Evolutionary conservation across 345 rosid species (phyloP).

Genomic region (Alliaria petiolata): DNA sequence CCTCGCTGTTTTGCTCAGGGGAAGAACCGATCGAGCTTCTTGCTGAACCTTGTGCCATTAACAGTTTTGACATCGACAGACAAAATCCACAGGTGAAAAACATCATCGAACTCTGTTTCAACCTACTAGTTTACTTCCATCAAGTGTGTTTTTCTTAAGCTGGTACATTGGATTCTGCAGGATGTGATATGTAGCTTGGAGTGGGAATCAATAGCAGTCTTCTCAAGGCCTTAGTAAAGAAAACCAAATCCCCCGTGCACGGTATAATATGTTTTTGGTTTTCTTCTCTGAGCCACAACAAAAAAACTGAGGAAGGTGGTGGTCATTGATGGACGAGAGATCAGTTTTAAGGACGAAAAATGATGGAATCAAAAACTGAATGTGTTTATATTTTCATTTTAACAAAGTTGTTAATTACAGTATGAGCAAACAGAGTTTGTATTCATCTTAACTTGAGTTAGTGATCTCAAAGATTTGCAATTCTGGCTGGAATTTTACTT

Average conservation of each 20-base stretch:
- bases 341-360: not conserved
- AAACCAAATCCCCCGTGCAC: not conserved
- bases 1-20: conserved; percentile 35
- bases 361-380: not conserved
- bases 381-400: conserved; percentile 19
- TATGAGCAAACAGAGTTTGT: not conserved
- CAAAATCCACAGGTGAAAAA: conserved; percentile 65
- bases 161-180: conserved; percentile 34
- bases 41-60: conserved; percentile 90
- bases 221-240: conserved; percentile 48
- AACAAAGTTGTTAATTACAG: not conserved
- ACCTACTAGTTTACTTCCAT: not conserved
- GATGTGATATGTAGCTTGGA: conserved; percentile 87
- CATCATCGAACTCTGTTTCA: not conserved
- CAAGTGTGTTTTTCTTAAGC: conserved; percentile 9
- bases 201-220: conserved; percentile 78
- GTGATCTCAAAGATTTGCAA: not conserved
- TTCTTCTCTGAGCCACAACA: conserved; percentile 13
- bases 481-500: not conserved
- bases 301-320: not conserved
- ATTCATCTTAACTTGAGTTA: not conserved
- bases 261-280: not conserved
- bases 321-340: not conserved
- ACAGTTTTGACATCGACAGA: conserved; percentile 82
- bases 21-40: conserved; percentile 70